phyloP scores from a whole-genome alignment of 192 early-diverging fungal species.

The Linnemannia schmuckeri region DNA sequence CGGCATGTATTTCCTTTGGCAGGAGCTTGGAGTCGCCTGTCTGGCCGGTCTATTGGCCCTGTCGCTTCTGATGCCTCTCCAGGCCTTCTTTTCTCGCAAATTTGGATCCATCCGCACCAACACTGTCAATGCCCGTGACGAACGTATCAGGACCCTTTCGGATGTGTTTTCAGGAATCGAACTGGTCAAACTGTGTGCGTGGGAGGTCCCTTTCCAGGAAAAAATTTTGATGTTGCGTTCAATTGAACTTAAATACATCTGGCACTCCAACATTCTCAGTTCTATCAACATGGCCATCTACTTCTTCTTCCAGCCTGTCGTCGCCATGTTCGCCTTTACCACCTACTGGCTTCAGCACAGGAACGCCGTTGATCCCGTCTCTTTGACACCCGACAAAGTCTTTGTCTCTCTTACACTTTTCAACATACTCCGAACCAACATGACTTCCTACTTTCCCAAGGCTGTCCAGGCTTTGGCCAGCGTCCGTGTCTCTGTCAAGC shows the following conservation, averaged over 20 bases:
- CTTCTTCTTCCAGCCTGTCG: conserved; percentile 26
- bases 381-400: conserved; percentile 23
- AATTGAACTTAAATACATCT: conserved; percentile 7
- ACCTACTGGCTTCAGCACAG: conserved; percentile 25
- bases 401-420: conserved; percentile 19
- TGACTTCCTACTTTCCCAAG: conserved; percentile 31
- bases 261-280: conserved; percentile 15
- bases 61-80: background rate
- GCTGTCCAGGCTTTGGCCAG: conserved; percentile 25
- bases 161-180: conserved; percentile 34
- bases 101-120: conserved; percentile 7
- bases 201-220: conserved; percentile 34
- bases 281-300: conserved; percentile 24
- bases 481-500: conserved; percentile 8
- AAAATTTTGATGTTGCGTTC: conserved; percentile 18
- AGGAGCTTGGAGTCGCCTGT: conserved; percentile 9
- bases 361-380: background rate
- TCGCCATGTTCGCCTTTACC: conserved; percentile 12
- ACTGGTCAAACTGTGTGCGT: conserved; percentile 33
- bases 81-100: conserved; percentile 9
- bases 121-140: conserved; percentile 15
- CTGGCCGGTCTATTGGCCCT: conserved; percentile 22
- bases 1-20: conserved; percentile 24
- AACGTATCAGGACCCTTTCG: conserved; percentile 19
- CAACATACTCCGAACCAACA: conserved; percentile 17